Conservation (phyloP, 257 asterid genomes). For the Solanum corneliomulleri region DNA sequence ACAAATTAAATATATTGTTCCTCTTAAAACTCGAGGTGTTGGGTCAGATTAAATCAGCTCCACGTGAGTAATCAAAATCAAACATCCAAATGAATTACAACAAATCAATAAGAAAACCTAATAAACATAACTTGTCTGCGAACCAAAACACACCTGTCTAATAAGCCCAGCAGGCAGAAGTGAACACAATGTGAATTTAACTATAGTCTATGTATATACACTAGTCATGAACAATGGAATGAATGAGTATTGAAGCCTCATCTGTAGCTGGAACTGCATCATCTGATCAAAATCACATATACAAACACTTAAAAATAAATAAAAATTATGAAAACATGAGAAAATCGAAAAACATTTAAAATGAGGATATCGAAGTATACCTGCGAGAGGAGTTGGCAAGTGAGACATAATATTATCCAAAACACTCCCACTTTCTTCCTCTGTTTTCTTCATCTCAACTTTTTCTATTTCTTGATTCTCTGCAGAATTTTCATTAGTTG, state of each 20-base stretch:
- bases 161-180: too few relatives aligned
- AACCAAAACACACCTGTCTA: not conserved
- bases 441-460: not conserved
- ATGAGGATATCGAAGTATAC: conserved; percentile 6
- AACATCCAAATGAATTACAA: not conserved
- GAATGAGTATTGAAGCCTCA: conserved; percentile 70
- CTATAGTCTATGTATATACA: not conserved
- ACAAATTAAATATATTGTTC: too few relatives aligned
- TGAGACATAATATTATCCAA: conserved; percentile 27
- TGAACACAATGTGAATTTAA: not conserved
- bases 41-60: too few relatives aligned
- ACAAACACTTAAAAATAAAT: not conserved
- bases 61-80: too few relatives aligned
- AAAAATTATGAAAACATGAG: not conserved
- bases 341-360: too few relatives aligned
- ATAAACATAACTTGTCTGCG: not conserved
- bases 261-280: conserved; percentile 44
- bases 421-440: conserved; percentile 2
- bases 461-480: not conserved
- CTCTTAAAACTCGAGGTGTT: too few relatives aligned
- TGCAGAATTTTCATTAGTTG: not conserved
- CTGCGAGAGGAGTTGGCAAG: conserved; percentile 35
- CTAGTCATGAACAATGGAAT: conserved; percentile 59
- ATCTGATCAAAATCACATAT: conserved; percentile 15
- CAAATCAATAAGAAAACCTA: not conserved